Percentiles rank a stretch among this genome's conserved stretches.
These are phyloP conservation scores for Sanghuangporus baumii DNA, from an alignment of 1,284 basidiomycete genomes.

Conservation along the genomic window DNA sequence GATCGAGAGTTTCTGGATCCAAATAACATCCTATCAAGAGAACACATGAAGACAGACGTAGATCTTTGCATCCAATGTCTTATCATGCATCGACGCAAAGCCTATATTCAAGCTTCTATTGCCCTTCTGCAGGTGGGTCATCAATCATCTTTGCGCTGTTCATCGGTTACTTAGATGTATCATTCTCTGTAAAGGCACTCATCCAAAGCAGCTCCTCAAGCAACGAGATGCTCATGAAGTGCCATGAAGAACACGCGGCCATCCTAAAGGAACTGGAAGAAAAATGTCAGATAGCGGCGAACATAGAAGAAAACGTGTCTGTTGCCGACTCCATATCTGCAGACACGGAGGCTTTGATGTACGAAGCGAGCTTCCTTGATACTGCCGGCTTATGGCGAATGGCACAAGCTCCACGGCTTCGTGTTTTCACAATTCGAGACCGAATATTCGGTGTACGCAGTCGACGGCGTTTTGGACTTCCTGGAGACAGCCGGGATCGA, in stretches of 20 bases:
- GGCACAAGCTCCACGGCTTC: slow-evolving; percentile 53
- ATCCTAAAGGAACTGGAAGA: slow-evolving; percentile 8
- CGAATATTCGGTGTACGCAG: slow-evolving; percentile 34
- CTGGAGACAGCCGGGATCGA: neutral
- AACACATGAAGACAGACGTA: slow-evolving; percentile 70
- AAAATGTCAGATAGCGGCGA: slow-evolving; percentile 36
- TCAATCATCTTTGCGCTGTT: neutral
- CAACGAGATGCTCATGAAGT: slow-evolving; percentile 47
- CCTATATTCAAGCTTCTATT: slow-evolving; percentile 42
- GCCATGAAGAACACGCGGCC: slow-evolving; percentile 32
- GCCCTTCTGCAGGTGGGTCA: slow-evolving; percentile 31
- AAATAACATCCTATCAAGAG: slow-evolving; percentile 43
- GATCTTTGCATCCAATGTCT: slow-evolving; percentile 70
- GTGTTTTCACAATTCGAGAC: slow-evolving; percentile 56
- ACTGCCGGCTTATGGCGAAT: slow-evolving; percentile 60
- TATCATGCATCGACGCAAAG: slow-evolving; percentile 59
- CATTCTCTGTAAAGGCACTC: slow-evolving; percentile 36
- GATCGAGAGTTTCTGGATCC: slow-evolving; percentile 42
- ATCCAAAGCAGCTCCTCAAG: slow-evolving; percentile 45
- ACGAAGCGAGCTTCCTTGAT: slow-evolving; percentile 65
- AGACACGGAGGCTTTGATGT: slow-evolving; percentile 60
- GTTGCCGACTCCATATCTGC: slow-evolving; percentile 50
- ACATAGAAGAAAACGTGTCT: slow-evolving; percentile 43
- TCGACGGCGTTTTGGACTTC: slow-evolving; percentile 28
- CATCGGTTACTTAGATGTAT: neutral